These are phyloP conservation scores for Astrothelium subdiscretum DNA, from an alignment of 495 filamentous ascomycete genomes.

Conservation along the genomic window DNA sequence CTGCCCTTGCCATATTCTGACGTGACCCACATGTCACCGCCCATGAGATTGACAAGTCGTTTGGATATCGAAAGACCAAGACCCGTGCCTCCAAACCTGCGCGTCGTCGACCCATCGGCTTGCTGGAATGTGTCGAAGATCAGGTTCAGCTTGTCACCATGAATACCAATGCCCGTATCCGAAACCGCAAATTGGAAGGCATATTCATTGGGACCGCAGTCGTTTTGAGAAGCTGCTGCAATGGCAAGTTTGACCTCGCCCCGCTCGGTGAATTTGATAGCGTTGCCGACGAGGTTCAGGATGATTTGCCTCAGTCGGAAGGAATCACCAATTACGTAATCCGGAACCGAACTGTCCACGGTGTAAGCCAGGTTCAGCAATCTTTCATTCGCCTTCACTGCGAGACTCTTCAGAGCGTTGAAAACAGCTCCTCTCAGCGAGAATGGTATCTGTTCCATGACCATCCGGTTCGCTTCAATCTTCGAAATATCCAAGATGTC, in stretches of 20 bases:
- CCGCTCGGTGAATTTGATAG: slow-evolving; percentile 94
- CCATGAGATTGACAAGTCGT: slow-evolving; percentile 91
- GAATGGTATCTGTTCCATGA: slow-evolving; percentile 96
- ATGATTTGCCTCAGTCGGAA: slow-evolving; percentile 96
- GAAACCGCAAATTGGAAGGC: slow-evolving; percentile 94
- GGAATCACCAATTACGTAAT: slow-evolving; percentile 93
- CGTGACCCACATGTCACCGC: slow-evolving; percentile 93
- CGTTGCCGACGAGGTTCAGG: slow-evolving; percentile 68
- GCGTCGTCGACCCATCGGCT: slow-evolving; percentile 93
- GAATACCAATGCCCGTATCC: slow-evolving; percentile 96
- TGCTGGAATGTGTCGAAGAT: slow-evolving; percentile 99
- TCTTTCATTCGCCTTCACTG: slow-evolving; percentile 95
- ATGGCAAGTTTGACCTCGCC: slow-evolving; percentile 95
- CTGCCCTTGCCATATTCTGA: slow-evolving; percentile 88
- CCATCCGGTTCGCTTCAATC: slow-evolving; percentile 99
- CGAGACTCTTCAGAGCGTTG: slow-evolving; percentile 91
- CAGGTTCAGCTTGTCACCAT: slow-evolving; percentile 86
- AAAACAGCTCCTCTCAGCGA: slow-evolving; percentile 92
- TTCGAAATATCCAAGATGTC: slow-evolving; percentile 98
- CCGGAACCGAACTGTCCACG: slow-evolving; percentile 86
- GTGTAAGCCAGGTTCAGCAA: slow-evolving; percentile 88
- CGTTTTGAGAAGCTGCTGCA: slow-evolving; percentile 56
- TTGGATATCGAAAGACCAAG: slow-evolving; percentile 95
- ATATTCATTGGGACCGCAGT: slow-evolving; percentile 64
- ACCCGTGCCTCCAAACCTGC: slow-evolving; percentile 93